Conservation (phyloP, 2,329 filamentous ascomycete genomes). For the Ophiocordyceps robertsii region DNA sequence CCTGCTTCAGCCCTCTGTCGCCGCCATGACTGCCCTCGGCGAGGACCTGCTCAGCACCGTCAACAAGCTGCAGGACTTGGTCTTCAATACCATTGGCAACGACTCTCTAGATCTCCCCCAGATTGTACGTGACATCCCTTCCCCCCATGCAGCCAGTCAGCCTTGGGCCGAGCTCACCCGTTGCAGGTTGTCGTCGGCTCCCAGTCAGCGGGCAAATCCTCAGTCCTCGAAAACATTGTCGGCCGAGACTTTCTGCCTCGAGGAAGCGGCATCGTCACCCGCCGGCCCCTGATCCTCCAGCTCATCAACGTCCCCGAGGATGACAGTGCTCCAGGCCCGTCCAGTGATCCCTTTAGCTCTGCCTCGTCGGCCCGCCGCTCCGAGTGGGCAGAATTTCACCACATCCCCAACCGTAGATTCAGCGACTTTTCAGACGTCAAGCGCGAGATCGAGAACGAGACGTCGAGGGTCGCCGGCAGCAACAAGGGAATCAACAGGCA, state of each 20-base stretch:
- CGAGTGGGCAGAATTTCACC: conserved; percentile 92
- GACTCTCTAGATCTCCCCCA: conserved; percentile 95
- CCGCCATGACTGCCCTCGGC: conserved; percentile 77
- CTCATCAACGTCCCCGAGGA: conserved; percentile 92
- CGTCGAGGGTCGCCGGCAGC: conserved; percentile 75
- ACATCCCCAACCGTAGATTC: conserved; percentile 79
- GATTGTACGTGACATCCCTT: conserved; percentile 56
- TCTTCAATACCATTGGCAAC: conserved; percentile 99
- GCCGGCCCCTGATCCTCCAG: conserved; percentile 87
- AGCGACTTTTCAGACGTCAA: conserved; percentile 89
- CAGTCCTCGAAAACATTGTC: conserved; percentile 96
- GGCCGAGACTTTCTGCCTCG: conserved; percentile 93
- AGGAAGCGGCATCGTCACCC: conserved; percentile 91
- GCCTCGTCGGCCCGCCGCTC: conserved; percentile 53
- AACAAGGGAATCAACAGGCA: conserved; percentile 98
- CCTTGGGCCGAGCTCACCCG: conserved; percentile 5
- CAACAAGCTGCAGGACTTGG: conserved; percentile 96
- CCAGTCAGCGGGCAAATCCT: conserved; percentile 96
- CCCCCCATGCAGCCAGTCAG: not conserved
- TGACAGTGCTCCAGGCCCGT: conserved; percentile 48
- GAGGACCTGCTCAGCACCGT: conserved; percentile 91
- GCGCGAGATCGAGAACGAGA: conserved; percentile 94
- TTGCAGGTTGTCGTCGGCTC: conserved; percentile 89
- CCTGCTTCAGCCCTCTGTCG: conserved; percentile 2
- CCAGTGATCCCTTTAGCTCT: conserved; percentile 61